A percentile compares a stretch with the other conserved stretches of the same genome.
These are phyloP conservation scores for Elsinoe perseae DNA, from an alignment of 2,329 filamentous ascomycete genomes.

Conservation along the genomic window DNA sequence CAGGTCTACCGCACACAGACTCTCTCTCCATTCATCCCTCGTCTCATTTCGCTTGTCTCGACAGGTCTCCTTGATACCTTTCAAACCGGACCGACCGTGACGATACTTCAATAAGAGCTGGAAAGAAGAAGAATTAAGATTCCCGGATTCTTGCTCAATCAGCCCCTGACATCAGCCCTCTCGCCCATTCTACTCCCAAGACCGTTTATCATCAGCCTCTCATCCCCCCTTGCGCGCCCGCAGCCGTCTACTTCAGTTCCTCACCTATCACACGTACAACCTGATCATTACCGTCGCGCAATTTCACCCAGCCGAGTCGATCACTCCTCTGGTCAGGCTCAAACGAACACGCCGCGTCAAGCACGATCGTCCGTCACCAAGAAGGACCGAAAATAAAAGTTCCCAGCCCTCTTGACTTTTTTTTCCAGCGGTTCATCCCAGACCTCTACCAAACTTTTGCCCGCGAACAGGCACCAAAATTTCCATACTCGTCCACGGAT, in stretches of 20 bases:
- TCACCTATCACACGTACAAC: neutral
- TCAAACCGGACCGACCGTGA: neutral
- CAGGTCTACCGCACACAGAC: neutral
- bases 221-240: neutral
- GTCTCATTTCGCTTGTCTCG: too few species aligned
- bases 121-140: slow-evolving; percentile 1
- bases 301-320: neutral
- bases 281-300: neutral
- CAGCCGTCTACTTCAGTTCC: neutral
- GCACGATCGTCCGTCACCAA: neutral
- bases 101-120: neutral
- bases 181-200: neutral
- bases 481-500: neutral
- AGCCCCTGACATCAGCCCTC: slow-evolving; percentile 6
- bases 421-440: neutral
- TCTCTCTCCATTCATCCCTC: too few species aligned
- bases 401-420: neutral
- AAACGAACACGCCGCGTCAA: neutral
- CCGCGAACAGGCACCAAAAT: neutral
- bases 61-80: too few species aligned
- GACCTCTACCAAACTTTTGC: neutral
- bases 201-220: slow-evolving; percentile 1
- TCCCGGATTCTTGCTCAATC: neutral
- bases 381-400: neutral
- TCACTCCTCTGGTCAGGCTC: neutral